These are phyloP conservation scores for Vanrija pseudolonga DNA, from an alignment of 1,284 basidiomycete genomes.

Conservation along the genomic window DNA sequence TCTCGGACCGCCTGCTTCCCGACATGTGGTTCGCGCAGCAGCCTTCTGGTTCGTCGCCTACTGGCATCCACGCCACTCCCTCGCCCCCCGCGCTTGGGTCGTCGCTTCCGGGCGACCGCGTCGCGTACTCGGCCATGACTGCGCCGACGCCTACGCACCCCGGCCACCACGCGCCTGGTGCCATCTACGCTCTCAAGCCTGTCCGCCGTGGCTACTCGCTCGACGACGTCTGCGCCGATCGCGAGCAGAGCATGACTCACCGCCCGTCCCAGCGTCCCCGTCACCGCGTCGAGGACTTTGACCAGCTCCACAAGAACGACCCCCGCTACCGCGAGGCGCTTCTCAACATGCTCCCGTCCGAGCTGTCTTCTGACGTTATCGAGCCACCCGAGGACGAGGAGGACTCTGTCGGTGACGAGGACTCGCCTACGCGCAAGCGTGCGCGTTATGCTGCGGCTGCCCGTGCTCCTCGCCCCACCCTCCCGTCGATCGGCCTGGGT, in stretches of 20 bases:
- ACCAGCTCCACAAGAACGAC: slow-evolving; percentile 22
- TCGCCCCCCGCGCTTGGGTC: background rate
- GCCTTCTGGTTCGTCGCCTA: slow-evolving; percentile 17
- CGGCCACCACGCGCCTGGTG: background rate
- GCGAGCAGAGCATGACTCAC: slow-evolving; percentile 23
- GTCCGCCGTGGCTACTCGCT: slow-evolving; percentile 18
- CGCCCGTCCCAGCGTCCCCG: slow-evolving; percentile 13
- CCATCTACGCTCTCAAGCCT: slow-evolving; percentile 12
- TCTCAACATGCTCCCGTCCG: slow-evolving; percentile 19
- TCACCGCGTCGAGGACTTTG: slow-evolving; percentile 11
- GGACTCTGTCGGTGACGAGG: slow-evolving; percentile 14
- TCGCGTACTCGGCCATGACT: background rate
- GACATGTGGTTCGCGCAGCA: slow-evolving; percentile 20
- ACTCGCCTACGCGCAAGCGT: slow-evolving; percentile 22
- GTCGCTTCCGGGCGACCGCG: background rate
- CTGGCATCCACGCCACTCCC: slow-evolving; percentile 4
- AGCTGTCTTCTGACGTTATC: slow-evolving; percentile 18
- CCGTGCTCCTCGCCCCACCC: slow-evolving; percentile 13
- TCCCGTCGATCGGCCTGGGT: slow-evolving; percentile 17
- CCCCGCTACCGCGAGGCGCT: slow-evolving; percentile 21
- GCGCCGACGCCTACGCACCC: slow-evolving; percentile 6
- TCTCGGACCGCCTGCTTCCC: slow-evolving; percentile 16
- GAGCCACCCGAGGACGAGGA: slow-evolving; percentile 23
- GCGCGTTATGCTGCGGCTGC: slow-evolving; percentile 8
- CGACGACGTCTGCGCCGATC: slow-evolving; percentile 21